These are phyloP conservation scores for Bonnemaisonia californica DNA, from an alignment of 31 red algal genomes.

Conservation along the genomic window DNA sequence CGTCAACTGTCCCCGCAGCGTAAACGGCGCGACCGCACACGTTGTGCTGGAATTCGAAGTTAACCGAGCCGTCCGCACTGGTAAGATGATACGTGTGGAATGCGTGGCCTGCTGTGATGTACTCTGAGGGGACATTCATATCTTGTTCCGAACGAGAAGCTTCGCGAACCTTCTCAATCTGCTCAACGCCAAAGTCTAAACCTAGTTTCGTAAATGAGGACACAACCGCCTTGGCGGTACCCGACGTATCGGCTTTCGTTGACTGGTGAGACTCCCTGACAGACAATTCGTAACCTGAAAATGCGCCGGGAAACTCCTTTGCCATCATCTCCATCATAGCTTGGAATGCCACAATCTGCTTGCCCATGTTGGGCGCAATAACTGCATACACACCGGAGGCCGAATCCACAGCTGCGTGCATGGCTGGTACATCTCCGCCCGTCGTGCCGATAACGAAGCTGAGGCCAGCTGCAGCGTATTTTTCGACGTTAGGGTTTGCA, in stretches of 20 bases:
- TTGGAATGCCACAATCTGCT: constrained; percentile 99
- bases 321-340: constrained; percentile 85
- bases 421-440: constrained; percentile 69
- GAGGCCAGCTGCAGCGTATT: constrained; percentile 58
- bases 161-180: constrained; percentile 86
- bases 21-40: constrained; percentile 89
- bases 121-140: constrained; percentile 82
- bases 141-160: constrained; percentile 35
- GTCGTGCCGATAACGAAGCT: constrained; percentile 96
- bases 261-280: constrained; percentile 94
- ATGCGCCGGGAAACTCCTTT: constrained; percentile 79
- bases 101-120: constrained; percentile 81
- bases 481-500: constrained; percentile 77
- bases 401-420: constrained; percentile 32
- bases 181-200: constrained; percentile 44
- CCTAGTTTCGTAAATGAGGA: constrained; percentile 67
- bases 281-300: constrained; percentile 73
- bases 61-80: constrained; percentile 86
- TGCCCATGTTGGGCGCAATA: constrained; percentile 98
- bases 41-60: constrained; percentile 97
- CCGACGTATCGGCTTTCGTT: constrained; percentile 93
- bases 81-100: constrained; percentile 95
- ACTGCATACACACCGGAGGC: constrained; percentile 75
- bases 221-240: constrained; percentile 95
- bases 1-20: constrained; percentile 95